Evolutionary conservation across 768 basidiomycete genomes (phyloP).

Genomic region (Pleurotus ostreatus): DNA sequence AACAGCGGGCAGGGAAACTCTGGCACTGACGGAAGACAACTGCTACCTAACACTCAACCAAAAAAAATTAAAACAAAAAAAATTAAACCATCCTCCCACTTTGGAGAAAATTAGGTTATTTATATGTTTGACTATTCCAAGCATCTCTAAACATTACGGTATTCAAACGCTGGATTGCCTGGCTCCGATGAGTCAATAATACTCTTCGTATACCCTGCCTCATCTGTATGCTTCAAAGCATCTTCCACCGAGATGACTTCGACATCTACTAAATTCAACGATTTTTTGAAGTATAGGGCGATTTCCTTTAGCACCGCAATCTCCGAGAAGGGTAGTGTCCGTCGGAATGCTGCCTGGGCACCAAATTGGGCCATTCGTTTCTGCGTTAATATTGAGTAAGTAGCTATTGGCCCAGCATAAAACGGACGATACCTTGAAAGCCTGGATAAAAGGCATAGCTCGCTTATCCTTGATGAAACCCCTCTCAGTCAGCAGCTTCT

Average conservation of each 20-base stretch:
- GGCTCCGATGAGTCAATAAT: conserved; percentile 89
- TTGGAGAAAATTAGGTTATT: no score
- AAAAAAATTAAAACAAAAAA: no score
- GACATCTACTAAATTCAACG: conserved; percentile 65
- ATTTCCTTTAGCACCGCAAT: conserved; percentile 64
- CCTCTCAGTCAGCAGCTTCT: conserved; percentile 57
- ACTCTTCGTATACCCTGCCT: conserved; percentile 55
- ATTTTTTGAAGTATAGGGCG: conserved; percentile 76
- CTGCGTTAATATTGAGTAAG: conserved; percentile 31
- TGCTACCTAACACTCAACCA: no score
- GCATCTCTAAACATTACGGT: conserved; percentile 60
- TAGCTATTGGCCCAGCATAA: conserved; percentile 2
- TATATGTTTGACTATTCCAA: conserved; percentile 1
- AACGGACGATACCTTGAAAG: conserved; percentile 71
- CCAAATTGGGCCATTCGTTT: conserved; percentile 81
- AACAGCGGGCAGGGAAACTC: no score
- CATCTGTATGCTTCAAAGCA: conserved; percentile 47
- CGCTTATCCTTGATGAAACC: conserved; percentile 95
- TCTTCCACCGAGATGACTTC: conserved; percentile 70
- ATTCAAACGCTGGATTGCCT: conserved; percentile 81
- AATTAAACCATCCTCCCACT: no score
- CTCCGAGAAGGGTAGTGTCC: conserved; percentile 83
- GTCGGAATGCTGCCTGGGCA: conserved; percentile 73
- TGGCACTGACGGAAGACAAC: no score
- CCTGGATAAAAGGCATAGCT: conserved; percentile 91